Base-by-base conservation (phyloP, 441 rosid genomes). In the Adansonia gregorii region DNA sequence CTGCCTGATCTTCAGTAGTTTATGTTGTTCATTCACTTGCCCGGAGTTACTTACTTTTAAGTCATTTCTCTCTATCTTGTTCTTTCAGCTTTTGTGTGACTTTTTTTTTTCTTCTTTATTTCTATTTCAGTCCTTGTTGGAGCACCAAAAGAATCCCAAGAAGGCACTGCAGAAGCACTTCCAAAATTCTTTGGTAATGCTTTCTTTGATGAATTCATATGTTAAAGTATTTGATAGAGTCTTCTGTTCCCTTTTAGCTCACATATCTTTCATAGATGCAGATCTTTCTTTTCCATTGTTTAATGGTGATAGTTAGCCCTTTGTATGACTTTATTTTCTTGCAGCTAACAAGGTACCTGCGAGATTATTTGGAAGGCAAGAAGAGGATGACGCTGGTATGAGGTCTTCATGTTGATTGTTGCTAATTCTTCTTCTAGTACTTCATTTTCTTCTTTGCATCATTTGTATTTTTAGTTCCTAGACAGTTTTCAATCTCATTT, bases 281-380 rank as follows among this genome's bases (percentile, higher is more conserved):
- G 49, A 39, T 41, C 49, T 39, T 41, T 43, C 15, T 65, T 8
- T 64, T 27, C 8, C 48, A 19, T 54, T 35, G 24, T 35, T 72
- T 54, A 54, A 4, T 9, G 48, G 63, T 72, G 75, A 72, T 54
- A 35, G 49, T 35, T 27, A 35, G n/a, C 51, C 17, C 12, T 20
- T 9, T 17, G 59, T 46, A 52, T 81, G 67, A 63, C 67, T 78
- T 79, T 79, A 52, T 73, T 54, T 80, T 46, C 67, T 48, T 76
- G 74, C 87, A 95, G 99, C 84, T 95, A 80, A 95, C 99, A 10
- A 88, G 91, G 85, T 90, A 92, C 81, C 84, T 95, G 73, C 85
- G 95, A 78, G 98, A 93, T 82, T 95, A 93, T 78, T 80, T 95
- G 59, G 98, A 93, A 83, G 99, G 99, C 69, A 95, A 88, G 85